Evolutionary conservation across 2,329 filamentous ascomycete species (phyloP).

Genomic region (Ophiosphaerella narmari): DNA sequence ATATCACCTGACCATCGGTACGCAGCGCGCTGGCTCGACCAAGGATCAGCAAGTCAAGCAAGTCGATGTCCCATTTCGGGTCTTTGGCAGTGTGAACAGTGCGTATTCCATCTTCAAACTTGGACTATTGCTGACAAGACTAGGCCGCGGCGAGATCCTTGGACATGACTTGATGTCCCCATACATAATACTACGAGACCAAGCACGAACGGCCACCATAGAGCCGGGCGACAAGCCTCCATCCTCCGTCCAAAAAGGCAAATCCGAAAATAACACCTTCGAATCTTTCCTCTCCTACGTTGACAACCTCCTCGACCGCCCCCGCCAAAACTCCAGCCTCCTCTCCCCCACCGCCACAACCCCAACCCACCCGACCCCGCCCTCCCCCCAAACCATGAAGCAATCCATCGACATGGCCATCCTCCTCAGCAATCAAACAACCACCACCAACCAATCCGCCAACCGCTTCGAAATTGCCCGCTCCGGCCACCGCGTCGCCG

Average conservation of each 20-base stretch:
- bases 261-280: conserved; percentile 51
- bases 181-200: conserved; percentile 85
- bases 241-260: conserved; percentile 25
- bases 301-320: conserved; percentile 54
- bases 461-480: conserved; percentile 95
- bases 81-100: conserved; percentile 89
- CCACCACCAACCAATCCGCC: conserved; percentile 73
- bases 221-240: conserved; percentile 17
- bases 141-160: conserved; percentile 77
- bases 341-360: conserved; percentile 72
- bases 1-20: conserved; percentile 89
- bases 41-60: conserved; percentile 80
- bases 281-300: conserved; percentile 46
- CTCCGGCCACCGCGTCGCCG: conserved; percentile 87
- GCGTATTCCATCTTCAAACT: conserved; percentile 16
- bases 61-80: conserved; percentile 90
- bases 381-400: conserved; percentile 69
- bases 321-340: conserved; percentile 51
- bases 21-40: conserved; percentile 78
- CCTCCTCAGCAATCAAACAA: conserved; percentile 65
- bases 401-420: conserved; percentile 93
- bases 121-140: not conserved
- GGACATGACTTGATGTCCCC: conserved; percentile 94
- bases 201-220: conserved; percentile 63
- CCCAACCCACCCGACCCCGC: conserved; percentile 55